Evolutionary conservation across 148 eudicot genomes (phyloP).

Genomic region (Chenopodium formosanum): DNA sequence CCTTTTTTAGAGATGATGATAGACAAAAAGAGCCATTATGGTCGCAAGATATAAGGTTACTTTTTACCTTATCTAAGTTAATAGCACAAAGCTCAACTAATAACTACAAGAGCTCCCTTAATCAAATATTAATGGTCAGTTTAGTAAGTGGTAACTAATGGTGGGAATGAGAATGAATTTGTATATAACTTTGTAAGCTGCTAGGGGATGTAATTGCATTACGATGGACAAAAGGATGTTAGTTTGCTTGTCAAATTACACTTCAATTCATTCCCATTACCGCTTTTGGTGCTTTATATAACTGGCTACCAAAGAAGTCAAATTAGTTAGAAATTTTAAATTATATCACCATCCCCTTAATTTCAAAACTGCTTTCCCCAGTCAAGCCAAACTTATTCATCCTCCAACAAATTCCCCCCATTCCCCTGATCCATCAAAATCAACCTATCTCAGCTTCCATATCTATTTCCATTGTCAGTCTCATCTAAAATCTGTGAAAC

Average conservation of each 20-base stretch:
- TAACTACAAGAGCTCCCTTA: neutral
- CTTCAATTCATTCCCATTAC: too few relatives aligned
- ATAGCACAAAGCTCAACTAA: neutral
- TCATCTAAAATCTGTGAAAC: neutral
- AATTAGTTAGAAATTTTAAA: too few relatives aligned
- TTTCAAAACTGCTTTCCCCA: neutral
- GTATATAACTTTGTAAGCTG: too few relatives aligned
- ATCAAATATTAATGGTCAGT: neutral
- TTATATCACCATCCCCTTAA: neutral
- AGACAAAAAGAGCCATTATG: neutral
- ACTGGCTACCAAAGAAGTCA: too few relatives aligned
- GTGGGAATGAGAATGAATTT: too few relatives aligned
- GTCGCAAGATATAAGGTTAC: neutral
- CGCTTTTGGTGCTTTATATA: too few relatives aligned
- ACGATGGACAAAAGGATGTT: too few relatives aligned
- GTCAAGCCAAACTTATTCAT: neutral
- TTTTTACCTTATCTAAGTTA: neutral
- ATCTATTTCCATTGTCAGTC: neutral
- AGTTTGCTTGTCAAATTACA: too few relatives aligned
- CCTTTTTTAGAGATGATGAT: neutral
- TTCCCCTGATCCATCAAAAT: neutral
- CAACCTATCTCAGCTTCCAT: neutral
- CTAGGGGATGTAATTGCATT: too few relatives aligned
- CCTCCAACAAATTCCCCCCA: neutral
- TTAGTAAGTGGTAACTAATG: too few relatives aligned